phyloP scores from a whole-genome alignment of 2,329 filamentous ascomycete species.

The Fusarium neocosmosporiellum region DNA sequence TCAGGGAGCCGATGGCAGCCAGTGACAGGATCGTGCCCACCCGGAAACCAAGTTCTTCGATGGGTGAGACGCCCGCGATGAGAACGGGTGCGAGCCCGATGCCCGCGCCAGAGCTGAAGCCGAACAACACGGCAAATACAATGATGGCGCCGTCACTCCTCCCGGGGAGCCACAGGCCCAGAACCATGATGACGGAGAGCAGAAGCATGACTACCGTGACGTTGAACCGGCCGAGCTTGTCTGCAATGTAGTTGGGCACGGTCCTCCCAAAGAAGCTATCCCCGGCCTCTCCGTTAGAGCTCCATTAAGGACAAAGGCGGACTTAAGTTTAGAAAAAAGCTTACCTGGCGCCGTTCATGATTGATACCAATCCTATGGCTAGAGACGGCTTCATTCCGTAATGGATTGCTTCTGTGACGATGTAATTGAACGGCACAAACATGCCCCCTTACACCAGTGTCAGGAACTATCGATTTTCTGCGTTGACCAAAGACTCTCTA shows the following conservation, averaged over 20 bases:
- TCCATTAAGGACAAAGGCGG: neutral
- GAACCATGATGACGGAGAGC: slow-evolving; percentile 13
- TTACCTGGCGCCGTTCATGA: slow-evolving; percentile 35
- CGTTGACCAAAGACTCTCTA: neutral
- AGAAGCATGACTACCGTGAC: slow-evolving; percentile 27
- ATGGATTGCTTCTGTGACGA: slow-evolving; percentile 30
- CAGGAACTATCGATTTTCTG: neutral
- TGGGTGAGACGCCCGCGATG: slow-evolving; percentile 19
- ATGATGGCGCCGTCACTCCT: slow-evolving; percentile 21
- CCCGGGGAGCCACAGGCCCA: slow-evolving; percentile 27
- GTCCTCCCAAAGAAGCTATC: slow-evolving; percentile 33
- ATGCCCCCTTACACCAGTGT: slow-evolving; percentile 21
- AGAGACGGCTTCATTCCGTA: slow-evolving; percentile 26
- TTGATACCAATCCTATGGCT: slow-evolving; percentile 28
- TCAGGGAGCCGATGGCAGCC: slow-evolving; percentile 26
- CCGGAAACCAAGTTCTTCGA: slow-evolving; percentile 28
- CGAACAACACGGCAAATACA: slow-evolving; percentile 27
- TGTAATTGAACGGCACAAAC: slow-evolving; percentile 34
- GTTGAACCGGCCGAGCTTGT: slow-evolving; percentile 31
- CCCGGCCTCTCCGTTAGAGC: slow-evolving; percentile 4
- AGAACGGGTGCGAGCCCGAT: slow-evolving; percentile 25
- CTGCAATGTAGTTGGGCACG: slow-evolving; percentile 32
- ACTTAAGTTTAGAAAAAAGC: neutral
- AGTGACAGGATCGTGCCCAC: slow-evolving; percentile 27
- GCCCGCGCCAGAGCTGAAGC: slow-evolving; percentile 28